phyloP scores from a whole-genome alignment of 2,329 filamentous ascomycete genomes.

The Coleophoma eucalyptorum region DNA sequence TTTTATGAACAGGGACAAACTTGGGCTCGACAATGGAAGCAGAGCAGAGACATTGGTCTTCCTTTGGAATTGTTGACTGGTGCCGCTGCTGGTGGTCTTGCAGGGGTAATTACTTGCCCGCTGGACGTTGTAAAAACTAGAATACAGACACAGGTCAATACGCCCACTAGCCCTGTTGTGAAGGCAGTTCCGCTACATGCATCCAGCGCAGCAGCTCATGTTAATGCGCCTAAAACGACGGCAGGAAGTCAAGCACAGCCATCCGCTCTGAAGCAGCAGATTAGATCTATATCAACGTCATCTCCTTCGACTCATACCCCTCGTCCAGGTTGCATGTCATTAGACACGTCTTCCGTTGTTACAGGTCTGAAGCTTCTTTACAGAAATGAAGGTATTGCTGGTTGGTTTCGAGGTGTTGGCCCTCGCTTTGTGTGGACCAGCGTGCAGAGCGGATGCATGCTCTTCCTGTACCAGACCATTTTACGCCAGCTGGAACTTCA shows the following conservation, averaged over 20 bases:
- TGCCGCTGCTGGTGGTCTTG: constrained; percentile 84
- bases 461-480: constrained; percentile 89
- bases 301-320: constrained; percentile 81
- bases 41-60: constrained; percentile 79
- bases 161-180: constrained; percentile 23
- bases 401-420: constrained; percentile 93
- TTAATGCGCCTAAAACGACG: constrained; percentile 22
- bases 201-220: constrained; percentile 9
- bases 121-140: constrained; percentile 97
- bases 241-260: constrained; percentile 14
- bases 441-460: constrained; percentile 93
- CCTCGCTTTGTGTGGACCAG: constrained; percentile 95
- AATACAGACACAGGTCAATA: constrained; percentile 84
- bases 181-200: constrained; percentile 17
- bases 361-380: constrained; percentile 86
- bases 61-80: constrained; percentile 85
- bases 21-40: constrained; percentile 74
- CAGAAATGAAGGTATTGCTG: constrained; percentile 78
- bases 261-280: constrained; percentile 43
- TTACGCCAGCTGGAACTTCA: constrained; percentile 68
- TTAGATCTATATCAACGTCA: constrained; percentile 80
- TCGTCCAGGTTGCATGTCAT: constrained; percentile 70
- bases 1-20: constrained; percentile 95
- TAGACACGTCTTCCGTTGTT: constrained; percentile 87
- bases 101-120: constrained; percentile 90